Evolutionary conservation across 2,329 filamentous ascomycete species (phyloP), one percentile per base, ranked within the genome.

Genomic region (Sporothrix phasma): DNA sequence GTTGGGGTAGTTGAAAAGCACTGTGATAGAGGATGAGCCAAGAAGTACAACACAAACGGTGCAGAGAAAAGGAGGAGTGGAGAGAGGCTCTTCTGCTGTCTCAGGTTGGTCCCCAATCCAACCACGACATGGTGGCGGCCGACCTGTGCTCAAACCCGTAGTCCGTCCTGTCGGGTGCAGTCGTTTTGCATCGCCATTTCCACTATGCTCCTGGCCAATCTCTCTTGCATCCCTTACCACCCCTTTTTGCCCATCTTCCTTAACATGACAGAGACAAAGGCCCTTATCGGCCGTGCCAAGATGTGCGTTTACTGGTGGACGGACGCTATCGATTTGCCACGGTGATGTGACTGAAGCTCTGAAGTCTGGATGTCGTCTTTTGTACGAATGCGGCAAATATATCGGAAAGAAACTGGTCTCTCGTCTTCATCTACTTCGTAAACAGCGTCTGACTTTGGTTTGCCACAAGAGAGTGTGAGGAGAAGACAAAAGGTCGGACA

Each of bases 1-100:
- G 51, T 41, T 46, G n/a, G n/a, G n/a, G n/a, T n/a, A n/a, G n/a
- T n/a, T n/a, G n/a, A n/a, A n/a, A n/a, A n/a, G n/a, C n/a, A n/a
- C n/a, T n/a, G n/a, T n/a, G n/a, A n/a, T 19, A 22, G 56, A 59
- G 19, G 22, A 59, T 24, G 22, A 22, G n/a, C 29, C 51, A 54
- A 37, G 51, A 54, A 31, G 11, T 54, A 15, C 17, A 41, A 26
- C 19, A 34, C 31, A 41, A 56, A 41, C 34, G 19, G 53, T 56
- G 53, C 53, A 41, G 53, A 56, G 34, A 56, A 56, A 56, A n/a
- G 53, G 53, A 41, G 53, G 34, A 41, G 34, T 58, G 34, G 51
- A 24, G 34, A 41, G 11, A 26, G 19, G 34, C 22, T 13, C 17
- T 24, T 58, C 22, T 58, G 22, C 8, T 41, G 24, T 59, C 56